phyloP scores from a whole-genome alignment of 257 asterid genomes.

The Verbena officinalis region DNA sequence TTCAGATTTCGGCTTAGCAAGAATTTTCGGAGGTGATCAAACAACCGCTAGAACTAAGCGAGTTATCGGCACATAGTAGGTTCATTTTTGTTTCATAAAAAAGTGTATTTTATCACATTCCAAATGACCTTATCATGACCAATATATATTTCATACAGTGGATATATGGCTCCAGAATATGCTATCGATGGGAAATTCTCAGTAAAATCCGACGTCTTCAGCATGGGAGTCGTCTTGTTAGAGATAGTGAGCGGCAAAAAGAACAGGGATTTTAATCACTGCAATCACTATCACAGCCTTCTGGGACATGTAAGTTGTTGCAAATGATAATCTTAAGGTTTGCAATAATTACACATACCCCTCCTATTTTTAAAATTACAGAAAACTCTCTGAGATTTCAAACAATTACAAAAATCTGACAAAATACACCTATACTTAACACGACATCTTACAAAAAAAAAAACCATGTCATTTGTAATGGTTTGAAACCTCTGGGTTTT shows the following conservation, averaged over 20 bases:
- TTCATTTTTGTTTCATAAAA: too few relatives aligned
- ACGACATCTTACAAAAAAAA: too few relatives aligned
- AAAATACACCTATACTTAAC: too few relatives aligned
- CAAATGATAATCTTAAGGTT: neutral
- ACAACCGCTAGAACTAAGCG: constrained; percentile 28
- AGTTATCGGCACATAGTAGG: constrained; percentile 48
- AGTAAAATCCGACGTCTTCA: constrained; percentile 45
- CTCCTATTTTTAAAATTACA: too few relatives aligned
- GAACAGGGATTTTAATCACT: constrained; percentile 36
- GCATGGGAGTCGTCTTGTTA: constrained; percentile 47
- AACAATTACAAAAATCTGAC: too few relatives aligned
- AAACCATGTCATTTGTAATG: too few relatives aligned
- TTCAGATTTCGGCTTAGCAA: constrained; percentile 50
- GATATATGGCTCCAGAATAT: constrained; percentile 57
- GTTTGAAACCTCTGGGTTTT: too few relatives aligned
- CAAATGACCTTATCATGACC: neutral
- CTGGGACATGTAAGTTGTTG: constrained; percentile 37
- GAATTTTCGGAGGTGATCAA: constrained; percentile 37
- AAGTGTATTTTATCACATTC: neutral
- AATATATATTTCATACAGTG: constrained; percentile 35
- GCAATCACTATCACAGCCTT: constrained; percentile 35
- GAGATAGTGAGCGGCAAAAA: constrained; percentile 50
- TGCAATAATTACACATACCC: too few relatives aligned
- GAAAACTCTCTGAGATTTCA: too few relatives aligned
- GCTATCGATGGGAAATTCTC: constrained; percentile 49